A percentile compares a stretch with the other conserved stretches of the same genome.
Evolutionary conservation across 306 rosid species (phyloP).

Genomic region (Cucumis sativus): Cucumber_9930_V3 NC_026657.2:26189501-26190000

Average conservation of each 20-base stretch:
- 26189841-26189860: constrained; percentile 44
- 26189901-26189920: constrained; percentile 26
- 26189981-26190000: constrained; percentile 80
- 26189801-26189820: constrained; percentile 23
- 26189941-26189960: constrained; percentile 45
- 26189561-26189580: constrained; percentile 44
- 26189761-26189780: constrained; percentile 33
- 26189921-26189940: constrained; percentile 19
- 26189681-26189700: constrained; percentile 44
- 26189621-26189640: constrained; percentile 42
- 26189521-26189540: constrained; percentile 54
- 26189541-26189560: constrained; percentile 57
- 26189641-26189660: constrained; percentile 54
- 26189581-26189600: constrained; percentile 39
- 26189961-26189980: constrained; percentile 60
- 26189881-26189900: constrained; percentile 21
- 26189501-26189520: constrained; percentile 38
- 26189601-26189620: constrained; percentile 61
- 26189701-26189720: constrained; percentile 52
- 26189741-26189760: constrained; percentile 42
- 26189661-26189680: constrained; percentile 65
- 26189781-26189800: constrained; percentile 38
- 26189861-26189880: constrained; percentile 15
- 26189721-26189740: constrained; percentile 61
- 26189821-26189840: constrained; percentile 33